Percentiles rank a stretch among this genome's conserved stretches.
These are phyloP conservation scores for Tremella yokohamensis DNA, from an alignment of 768 basidiomycete species.

Conservation along the genomic window DNA sequence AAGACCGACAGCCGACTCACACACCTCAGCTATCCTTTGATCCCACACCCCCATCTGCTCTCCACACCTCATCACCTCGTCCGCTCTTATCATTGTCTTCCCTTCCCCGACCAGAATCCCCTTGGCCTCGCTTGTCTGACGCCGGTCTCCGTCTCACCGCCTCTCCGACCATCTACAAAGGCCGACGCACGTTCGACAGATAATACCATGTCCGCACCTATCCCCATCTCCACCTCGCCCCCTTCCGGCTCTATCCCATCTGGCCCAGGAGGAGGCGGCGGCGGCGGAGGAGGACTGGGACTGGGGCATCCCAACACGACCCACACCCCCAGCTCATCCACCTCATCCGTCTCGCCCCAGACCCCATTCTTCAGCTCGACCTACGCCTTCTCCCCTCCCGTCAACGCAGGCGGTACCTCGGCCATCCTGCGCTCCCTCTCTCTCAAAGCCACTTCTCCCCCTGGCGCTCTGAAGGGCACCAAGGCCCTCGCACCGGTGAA, in stretches of 20 bases:
- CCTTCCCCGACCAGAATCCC: too few relatives aligned
- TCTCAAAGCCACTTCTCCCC: conserved; percentile 24
- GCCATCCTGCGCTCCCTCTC: conserved; percentile 14
- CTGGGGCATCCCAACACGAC: neutral
- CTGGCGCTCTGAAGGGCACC: conserved; percentile 22
- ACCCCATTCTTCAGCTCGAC: conserved; percentile 30
- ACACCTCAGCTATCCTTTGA: too few relatives aligned
- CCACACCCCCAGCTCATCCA: conserved; percentile 15
- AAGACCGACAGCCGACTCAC: too few relatives aligned
- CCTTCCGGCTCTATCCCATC: neutral
- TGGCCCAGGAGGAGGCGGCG: too few relatives aligned
- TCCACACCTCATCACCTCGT: too few relatives aligned
- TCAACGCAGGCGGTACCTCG: conserved; percentile 3
- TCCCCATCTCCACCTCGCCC: conserved; percentile 5
- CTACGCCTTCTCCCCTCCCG: conserved; percentile 2
- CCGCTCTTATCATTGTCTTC: too few relatives aligned
- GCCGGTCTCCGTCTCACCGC: too few relatives aligned
- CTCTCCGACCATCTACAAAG: too few relatives aligned
- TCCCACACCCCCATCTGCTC: too few relatives aligned
- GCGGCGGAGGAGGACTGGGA: neutral
- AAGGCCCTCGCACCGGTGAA: neutral
- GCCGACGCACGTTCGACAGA: too few relatives aligned
- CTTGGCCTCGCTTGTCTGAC: too few relatives aligned
- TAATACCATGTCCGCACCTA: conserved; percentile 4
- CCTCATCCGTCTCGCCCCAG: conserved; percentile 34